phyloP scores from a whole-genome alignment of 805 yeast genomes.

The Phaffomyces antillensis region DNA sequence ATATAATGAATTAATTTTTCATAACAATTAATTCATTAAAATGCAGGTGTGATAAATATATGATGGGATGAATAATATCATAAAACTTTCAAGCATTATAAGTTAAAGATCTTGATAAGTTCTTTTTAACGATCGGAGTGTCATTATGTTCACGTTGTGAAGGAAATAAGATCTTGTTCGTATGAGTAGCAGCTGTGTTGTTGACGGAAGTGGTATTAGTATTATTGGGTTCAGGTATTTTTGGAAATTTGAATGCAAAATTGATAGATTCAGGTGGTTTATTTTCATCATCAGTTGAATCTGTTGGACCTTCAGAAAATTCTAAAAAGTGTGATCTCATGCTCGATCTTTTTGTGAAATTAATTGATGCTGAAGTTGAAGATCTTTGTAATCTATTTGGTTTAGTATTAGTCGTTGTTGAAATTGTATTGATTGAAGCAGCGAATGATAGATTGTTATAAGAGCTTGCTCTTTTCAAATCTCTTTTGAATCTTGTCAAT shows the following conservation, averaged over 20 bases:
- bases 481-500: conserved; percentile 43
- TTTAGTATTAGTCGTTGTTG: neutral
- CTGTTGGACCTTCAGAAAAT: conserved; percentile 10
- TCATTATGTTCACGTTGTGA: conserved; percentile 5
- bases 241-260: conserved; percentile 22
- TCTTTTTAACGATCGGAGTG: conserved; percentile 13
- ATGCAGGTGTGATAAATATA: neutral
- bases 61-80: conserved; percentile 2
- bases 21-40: neutral
- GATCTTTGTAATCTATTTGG: conserved; percentile 16
- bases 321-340: conserved; percentile 15
- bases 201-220: neutral
- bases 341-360: conserved; percentile 15
- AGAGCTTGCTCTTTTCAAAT: conserved; percentile 33
- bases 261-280: conserved; percentile 21
- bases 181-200: neutral
- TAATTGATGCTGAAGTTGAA: conserved; percentile 16
- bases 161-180: too few species aligned
- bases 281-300: conserved; percentile 8
- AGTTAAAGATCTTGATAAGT: conserved; percentile 15
- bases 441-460: conserved; percentile 21
- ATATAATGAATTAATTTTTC: neutral
- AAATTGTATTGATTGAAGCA: conserved; percentile 12
- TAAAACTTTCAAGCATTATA: conserved; percentile 4
- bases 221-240: conserved; percentile 4